Base-by-base conservation (phyloP, 148 eudicot species). In the Cornus florida region DNA sequence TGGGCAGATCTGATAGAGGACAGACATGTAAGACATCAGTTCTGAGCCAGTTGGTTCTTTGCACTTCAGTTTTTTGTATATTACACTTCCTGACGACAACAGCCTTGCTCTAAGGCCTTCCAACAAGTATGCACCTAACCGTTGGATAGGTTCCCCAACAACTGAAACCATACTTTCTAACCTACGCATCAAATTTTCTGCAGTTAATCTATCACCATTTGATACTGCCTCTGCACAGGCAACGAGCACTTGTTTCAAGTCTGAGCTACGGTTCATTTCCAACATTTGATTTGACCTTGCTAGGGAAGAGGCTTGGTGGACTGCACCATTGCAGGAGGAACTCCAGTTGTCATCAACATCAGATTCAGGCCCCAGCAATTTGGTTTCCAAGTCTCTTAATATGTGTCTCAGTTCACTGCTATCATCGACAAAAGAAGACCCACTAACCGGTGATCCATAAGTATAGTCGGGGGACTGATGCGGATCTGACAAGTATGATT, bases 71-170 rank as follows among this genome's bases (percentile, higher is more conserved):
- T 88, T 93, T 82, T 88, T 92, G 87, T 92, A 95, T 14, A 95
- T 92, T 38, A 78, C 79, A 77, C 86, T 92, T 14, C 99, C 99
- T 0, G 99, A 92, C 74, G 83, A 77, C 62, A 86, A 86, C 39
- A 88, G 35, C 78, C 95, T 84, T 0, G 99, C 99, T 78, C 87
- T 79, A 33, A 95, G 88, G 41, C 97, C 99, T 88, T 95, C 99
- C 79, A 92, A 72, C 91, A 93, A 83, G 76, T 95, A 95, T 2
- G 99, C 99, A 53, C 91, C 93, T 78, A 95, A 82, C 9, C 99
- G 88, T 65, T 95, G 88, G 33, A 91, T 77, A 0, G 97, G 99
- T 2, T 90, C 86, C 17, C 99, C 99, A 6, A 87, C 76, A 17
- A 95, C 89, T 0, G 99, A 95, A 6, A 95, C 99, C 90, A 79